A percentile compares a stretch with the other conserved stretches of the same genome.
Evolutionary conservation across 306 rosid genomes (phyloP).

Genomic region (Quercus mongolica): DNA sequence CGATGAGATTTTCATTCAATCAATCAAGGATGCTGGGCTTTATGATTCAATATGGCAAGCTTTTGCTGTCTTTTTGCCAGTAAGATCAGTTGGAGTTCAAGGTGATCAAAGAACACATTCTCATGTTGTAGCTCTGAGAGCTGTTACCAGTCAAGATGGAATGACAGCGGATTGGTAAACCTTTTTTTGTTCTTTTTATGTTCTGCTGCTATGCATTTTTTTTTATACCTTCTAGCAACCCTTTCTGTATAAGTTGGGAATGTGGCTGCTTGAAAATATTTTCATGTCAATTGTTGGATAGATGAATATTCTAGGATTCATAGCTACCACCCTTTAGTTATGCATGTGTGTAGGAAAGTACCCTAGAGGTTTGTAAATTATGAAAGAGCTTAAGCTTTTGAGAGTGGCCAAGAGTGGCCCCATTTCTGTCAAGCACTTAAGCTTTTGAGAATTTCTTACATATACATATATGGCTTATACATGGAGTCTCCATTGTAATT

Average conservation of each 20-base stretch:
- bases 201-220: neutral
- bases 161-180: conserved; percentile 97
- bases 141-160: conserved; percentile 98
- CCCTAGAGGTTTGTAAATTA: neutral
- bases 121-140: conserved; percentile 91
- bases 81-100: conserved; percentile 91
- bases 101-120: conserved; percentile 97
- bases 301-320: neutral
- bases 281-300: neutral
- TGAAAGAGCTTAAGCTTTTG: neutral
- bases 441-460: neutral
- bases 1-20: conserved; percentile 89
- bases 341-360: neutral
- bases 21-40: conserved; percentile 89
- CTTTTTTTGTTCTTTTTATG: conserved; percentile 10
- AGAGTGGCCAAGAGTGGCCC: neutral
- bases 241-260: neutral
- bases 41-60: conserved; percentile 98
- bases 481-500: neutral
- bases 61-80: conserved; percentile 89
- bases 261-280: neutral
- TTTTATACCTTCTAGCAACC: neutral
- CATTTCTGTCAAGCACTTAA: neutral
- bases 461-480: neutral
- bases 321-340: neutral